phyloP scores from a whole-genome alignment of 192 early-diverging fungal species.

The Rhizophagus clarus region DNA sequence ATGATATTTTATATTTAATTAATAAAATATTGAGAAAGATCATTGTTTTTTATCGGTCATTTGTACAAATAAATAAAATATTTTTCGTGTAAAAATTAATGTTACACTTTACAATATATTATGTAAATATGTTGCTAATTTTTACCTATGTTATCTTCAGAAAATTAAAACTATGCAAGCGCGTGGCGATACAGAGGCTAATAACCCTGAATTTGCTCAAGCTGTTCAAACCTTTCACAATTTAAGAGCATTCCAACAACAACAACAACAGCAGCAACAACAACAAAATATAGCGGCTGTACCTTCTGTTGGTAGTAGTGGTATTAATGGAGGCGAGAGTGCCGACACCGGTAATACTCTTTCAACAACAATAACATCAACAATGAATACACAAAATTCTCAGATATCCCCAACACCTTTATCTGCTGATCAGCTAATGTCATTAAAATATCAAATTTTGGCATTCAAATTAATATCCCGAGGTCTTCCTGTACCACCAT shows the following conservation, averaged over 20 bases:
- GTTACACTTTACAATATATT: background rate
- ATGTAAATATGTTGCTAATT: background rate
- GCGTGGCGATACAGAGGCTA: constrained; percentile 76
- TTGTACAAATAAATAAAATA: background rate
- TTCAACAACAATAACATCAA: constrained; percentile 41
- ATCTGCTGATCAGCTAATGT: constrained; percentile 63
- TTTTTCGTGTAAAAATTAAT: background rate
- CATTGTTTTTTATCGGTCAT: background rate
- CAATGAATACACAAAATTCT: constrained; percentile 28
- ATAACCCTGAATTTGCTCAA: constrained; percentile 72
- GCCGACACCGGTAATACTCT: constrained; percentile 6
- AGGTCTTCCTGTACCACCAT: constrained; percentile 76
- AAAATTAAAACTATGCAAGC: constrained; percentile 47
- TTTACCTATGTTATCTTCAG: background rate
- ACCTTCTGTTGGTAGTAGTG: background rate
- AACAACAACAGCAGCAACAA: constrained; percentile 50
- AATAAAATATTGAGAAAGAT: too few relatives aligned
- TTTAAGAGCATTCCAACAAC: constrained; percentile 50
- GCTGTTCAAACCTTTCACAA: constrained; percentile 50
- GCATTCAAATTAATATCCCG: constrained; percentile 81
- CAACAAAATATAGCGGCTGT: constrained; percentile 25
- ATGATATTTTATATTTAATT: too few relatives aligned
- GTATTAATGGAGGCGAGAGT: background rate
- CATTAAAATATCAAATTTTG: constrained; percentile 80
- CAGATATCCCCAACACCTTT: constrained; percentile 40